These are phyloP conservation scores for Tricholoma hemisulphureum DNA, from an alignment of 768 basidiomycete genomes.

Conservation along the genomic window DNA sequence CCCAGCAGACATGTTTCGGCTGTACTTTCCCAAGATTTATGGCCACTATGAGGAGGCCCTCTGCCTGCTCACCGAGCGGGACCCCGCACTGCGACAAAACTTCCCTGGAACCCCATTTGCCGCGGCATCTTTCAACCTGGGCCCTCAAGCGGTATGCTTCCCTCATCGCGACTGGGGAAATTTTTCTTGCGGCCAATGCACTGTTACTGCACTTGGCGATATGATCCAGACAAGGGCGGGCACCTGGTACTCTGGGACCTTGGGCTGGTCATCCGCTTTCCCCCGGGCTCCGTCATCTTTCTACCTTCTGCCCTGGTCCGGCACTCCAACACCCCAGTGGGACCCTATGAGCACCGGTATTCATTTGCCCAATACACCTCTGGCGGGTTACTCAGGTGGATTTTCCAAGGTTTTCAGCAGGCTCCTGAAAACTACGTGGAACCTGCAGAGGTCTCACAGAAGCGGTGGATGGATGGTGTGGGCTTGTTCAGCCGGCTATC, in stretches of 20 bases:
- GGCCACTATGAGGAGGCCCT: no score
- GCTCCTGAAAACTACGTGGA: no score
- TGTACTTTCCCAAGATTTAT: no score
- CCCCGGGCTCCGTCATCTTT: neutral
- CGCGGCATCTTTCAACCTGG: no score
- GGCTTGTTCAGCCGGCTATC: no score
- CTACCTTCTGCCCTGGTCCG: neutral
- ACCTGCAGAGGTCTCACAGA: no score
- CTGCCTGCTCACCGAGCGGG: no score
- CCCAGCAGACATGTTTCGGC: no score
- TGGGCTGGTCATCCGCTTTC: neutral
- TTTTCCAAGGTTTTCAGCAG: no score
- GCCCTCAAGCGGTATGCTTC: neutral
- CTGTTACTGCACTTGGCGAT: neutral
- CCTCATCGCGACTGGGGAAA: neutral
- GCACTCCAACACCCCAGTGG: neutral
- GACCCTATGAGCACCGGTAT: neutral
- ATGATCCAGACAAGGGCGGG: neutral
- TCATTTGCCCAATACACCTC: slow-evolving; percentile 1
- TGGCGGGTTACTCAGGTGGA: neutral
- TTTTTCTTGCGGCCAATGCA: neutral
- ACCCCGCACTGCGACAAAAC: no score
- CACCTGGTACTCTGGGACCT: neutral
- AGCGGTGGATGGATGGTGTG: no score
- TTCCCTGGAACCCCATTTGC: no score